Conservation (phyloP, 75 land plant genomes). For the Cunninghamia lanceolata region DNA sequence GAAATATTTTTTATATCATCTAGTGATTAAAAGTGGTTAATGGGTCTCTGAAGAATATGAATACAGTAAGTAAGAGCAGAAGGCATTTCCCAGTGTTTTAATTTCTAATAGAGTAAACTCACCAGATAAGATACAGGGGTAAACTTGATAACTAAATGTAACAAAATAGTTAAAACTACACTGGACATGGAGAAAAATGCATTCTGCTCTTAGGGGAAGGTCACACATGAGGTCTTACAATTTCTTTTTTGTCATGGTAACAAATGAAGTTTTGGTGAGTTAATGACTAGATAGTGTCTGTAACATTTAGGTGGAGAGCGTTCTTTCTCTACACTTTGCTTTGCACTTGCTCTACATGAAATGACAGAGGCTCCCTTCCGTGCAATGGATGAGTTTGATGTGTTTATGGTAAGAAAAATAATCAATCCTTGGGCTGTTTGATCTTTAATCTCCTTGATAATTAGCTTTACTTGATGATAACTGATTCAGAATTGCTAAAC, state of each 20-base stretch:
- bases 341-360: constrained; percentile 91
- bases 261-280: neutral
- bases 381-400: constrained; percentile 99
- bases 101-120: neutral
- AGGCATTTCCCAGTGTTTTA: neutral
- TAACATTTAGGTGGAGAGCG: constrained; percentile 82
- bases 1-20: too few species aligned
- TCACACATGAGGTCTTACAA: neutral
- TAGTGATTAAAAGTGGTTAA: neutral
- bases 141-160: neutral
- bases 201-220: neutral
- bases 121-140: neutral
- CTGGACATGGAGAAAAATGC: neutral
- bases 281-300: neutral
- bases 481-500: constrained; percentile 1
- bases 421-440: neutral
- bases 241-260: neutral
- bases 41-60: neutral
- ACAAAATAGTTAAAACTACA: neutral
- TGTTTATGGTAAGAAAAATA: constrained; percentile 76
- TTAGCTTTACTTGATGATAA: neutral
- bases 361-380: constrained; percentile 99
- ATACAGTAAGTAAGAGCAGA: neutral
- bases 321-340: constrained; percentile 92
- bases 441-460: neutral